Conservation (phyloP, 2,329 filamentous ascomycete species). For the Clonostachys rhizophaga region DNA sequence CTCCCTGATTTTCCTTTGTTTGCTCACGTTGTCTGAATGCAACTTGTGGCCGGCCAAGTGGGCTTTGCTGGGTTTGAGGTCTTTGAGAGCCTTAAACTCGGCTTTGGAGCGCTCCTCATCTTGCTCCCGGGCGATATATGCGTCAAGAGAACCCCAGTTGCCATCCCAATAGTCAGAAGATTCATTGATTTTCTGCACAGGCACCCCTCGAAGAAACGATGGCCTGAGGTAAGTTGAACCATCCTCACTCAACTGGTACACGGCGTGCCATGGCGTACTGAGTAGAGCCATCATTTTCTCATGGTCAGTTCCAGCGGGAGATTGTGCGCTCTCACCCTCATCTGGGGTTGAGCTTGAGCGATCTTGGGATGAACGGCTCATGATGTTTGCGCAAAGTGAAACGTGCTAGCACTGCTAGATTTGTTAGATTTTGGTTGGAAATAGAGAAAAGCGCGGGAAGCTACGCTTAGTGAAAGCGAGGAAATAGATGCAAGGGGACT, state of each 20-base stretch:
- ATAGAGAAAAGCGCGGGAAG: too few species aligned
- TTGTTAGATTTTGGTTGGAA: too few species aligned
- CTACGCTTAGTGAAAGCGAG: too few species aligned
- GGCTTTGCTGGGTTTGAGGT: neutral
- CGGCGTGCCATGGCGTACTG: conserved; percentile 4
- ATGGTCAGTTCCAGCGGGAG: neutral
- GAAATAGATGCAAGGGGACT: too few species aligned
- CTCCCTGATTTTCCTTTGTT: conserved; percentile 22
- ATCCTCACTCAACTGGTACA: conserved; percentile 12
- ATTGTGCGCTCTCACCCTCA: too few species aligned
- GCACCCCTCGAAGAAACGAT: conserved; percentile 13
- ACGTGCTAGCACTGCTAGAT: too few species aligned
- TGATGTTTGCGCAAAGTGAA: too few species aligned
- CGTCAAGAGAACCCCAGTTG: conserved; percentile 20
- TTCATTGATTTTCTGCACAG: conserved; percentile 19
- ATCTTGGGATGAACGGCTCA: too few species aligned
- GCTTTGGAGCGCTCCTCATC: conserved; percentile 11
- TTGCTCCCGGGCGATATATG: conserved; percentile 15
- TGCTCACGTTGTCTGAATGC: conserved; percentile 22
- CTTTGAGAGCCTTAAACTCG: neutral
- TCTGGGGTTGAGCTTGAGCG: too few species aligned
- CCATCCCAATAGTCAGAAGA: conserved; percentile 18
- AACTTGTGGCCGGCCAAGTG: conserved; percentile 9
- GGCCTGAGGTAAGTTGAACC: conserved; percentile 15
- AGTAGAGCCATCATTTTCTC: conserved; percentile 5